These are phyloP conservation scores for Scheffersomyces quercinus DNA, from an alignment of 1,139 yeast species.

Conservation along the genomic window DNA sequence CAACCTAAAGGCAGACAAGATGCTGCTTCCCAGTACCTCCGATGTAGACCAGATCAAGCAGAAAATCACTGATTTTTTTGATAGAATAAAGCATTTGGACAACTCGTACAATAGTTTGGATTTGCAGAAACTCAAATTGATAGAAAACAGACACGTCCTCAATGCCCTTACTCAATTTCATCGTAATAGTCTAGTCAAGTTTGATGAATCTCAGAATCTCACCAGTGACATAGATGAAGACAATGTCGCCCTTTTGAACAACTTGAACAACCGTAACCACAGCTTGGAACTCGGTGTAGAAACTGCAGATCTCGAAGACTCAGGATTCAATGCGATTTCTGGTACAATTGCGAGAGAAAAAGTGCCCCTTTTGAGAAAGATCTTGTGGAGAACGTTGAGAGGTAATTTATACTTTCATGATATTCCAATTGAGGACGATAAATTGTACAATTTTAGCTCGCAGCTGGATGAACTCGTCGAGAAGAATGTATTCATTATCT, in stretches of 20 bases:
- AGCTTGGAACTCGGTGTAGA: constrained; percentile 31
- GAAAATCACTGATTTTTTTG: constrained; percentile 15
- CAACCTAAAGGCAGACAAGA: constrained; percentile 10
- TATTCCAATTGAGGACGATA: constrained; percentile 40
- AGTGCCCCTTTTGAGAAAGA: constrained; percentile 48
- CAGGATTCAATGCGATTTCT: constrained; percentile 47
- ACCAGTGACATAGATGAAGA: constrained; percentile 30
- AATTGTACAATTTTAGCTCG: constrained; percentile 35
- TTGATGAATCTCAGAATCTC: constrained; percentile 9
- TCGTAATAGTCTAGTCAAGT: constrained; percentile 2
- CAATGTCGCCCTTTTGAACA: constrained; percentile 34
- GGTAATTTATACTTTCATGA: constrained; percentile 56
- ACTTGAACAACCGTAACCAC: constrained; percentile 14
- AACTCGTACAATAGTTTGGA: constrained; percentile 19
- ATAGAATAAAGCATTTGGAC: constrained; percentile 22
- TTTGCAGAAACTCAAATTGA: constrained; percentile 11
- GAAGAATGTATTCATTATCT: constrained; percentile 78
- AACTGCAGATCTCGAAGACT: constrained; percentile 43
- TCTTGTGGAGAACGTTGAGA: constrained; percentile 56
- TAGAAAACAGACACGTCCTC: constrained; percentile 23
- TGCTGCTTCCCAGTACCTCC: constrained; percentile 17
- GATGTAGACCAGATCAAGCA: constrained; percentile 19
- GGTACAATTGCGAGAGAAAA: constrained; percentile 50
- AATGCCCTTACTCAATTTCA: constrained; percentile 19
- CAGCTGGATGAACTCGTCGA: constrained; percentile 49